phyloP scores from a whole-genome alignment of 225 moss, liverwort and hornwort genomes.

The Anthoceros angustus region DNA sequence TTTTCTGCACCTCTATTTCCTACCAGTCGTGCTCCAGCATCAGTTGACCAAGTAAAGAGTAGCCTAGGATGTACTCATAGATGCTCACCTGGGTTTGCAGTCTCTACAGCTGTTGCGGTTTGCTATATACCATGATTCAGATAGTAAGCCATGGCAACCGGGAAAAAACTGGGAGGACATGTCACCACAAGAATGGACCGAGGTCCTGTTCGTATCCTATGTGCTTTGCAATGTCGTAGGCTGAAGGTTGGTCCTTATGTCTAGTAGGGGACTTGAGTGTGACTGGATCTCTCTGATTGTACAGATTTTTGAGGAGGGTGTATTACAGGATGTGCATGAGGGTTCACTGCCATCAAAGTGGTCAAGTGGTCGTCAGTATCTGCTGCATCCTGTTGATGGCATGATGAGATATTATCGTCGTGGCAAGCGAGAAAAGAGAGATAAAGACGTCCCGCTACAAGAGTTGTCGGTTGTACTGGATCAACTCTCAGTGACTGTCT shows the following conservation, averaged over 20 bases:
- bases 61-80: not conserved
- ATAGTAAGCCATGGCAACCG: conserved; percentile 53
- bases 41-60: not conserved
- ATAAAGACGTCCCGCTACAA: conserved; percentile 74
- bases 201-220: conserved; percentile 29
- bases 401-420: conserved; percentile 78
- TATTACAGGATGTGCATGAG: conserved; percentile 37
- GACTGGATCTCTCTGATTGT: not conserved
- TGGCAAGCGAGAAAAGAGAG: conserved; percentile 89
- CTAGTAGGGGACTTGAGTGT: not conserved
- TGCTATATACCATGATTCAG: conserved; percentile 81
- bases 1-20: not conserved
- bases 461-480: conserved; percentile 65
- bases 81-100: conserved; percentile 20
- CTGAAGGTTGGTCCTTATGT: not conserved
- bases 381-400: conserved; percentile 87
- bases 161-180: conserved; percentile 74
- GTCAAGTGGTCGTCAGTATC: conserved; percentile 62
- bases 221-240: not conserved
- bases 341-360: conserved; percentile 36
- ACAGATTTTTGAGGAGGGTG: conserved; percentile 88
- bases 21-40: not conserved
- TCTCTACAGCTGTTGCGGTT: conserved; percentile 79
- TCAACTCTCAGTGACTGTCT: conserved; percentile 67
- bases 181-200: conserved; percentile 68